phyloP scores from a whole-genome alignment of 192 early-diverging fungal genomes.

The Backusella westeae region DNA sequence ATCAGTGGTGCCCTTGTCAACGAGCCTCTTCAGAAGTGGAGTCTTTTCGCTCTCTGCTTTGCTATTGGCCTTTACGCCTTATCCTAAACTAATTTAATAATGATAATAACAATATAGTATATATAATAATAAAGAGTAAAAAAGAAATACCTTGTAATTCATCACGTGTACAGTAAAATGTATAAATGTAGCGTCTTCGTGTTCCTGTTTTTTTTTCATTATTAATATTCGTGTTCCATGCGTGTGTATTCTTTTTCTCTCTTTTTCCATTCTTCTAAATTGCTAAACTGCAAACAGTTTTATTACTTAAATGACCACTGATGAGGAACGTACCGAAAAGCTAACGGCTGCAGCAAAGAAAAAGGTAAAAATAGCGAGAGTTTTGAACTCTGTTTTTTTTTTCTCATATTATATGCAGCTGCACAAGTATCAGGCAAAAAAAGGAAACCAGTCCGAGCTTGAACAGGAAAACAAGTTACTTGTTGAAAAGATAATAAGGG shows the following conservation, averaged over 20 bases:
- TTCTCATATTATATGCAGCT: constrained; percentile 4
- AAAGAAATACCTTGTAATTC: neutral
- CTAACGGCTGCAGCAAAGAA: constrained; percentile 6
- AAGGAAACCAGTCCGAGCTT: constrained; percentile 6
- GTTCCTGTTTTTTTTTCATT: neutral
- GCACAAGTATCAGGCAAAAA: constrained; percentile 18
- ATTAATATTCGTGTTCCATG: neutral
- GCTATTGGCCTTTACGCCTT: neutral
- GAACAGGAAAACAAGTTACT: constrained; percentile 9
- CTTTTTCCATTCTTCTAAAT: neutral
- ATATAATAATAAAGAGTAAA: neutral
- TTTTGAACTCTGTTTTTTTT: neutral
- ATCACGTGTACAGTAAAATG: no score
- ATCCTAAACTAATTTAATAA: neutral
- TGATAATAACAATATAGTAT: neutral
- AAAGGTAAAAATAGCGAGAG: neutral
- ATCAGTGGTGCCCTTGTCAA: constrained; percentile 2
- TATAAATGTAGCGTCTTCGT: neutral
- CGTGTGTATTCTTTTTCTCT: neutral
- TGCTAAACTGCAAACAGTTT: neutral
- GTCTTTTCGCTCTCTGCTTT: neutral
- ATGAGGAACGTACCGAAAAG: constrained; percentile 10
- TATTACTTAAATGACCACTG: neutral
- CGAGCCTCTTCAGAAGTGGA: neutral
- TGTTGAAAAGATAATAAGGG: neutral